A percentile compares a stretch with the other conserved stretches of the same genome.
Evolutionary conservation across 2,329 filamentous ascomycete species (phyloP).

Genomic region (Ambrosiella cleistominuta): DNA sequence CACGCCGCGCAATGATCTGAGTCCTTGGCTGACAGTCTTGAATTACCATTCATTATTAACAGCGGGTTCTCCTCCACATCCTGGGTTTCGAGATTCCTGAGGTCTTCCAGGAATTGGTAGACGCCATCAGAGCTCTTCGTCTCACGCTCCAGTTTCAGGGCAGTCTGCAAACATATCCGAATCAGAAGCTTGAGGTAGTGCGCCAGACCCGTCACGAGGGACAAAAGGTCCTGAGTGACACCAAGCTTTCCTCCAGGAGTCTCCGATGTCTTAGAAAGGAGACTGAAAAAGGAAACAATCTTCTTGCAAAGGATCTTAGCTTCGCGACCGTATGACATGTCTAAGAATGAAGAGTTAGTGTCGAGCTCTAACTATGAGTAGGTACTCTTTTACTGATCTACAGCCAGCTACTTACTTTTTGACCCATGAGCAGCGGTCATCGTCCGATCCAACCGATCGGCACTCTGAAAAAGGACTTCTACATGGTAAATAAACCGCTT

Average conservation of each 20-base stretch:
- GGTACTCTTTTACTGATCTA: not conserved
- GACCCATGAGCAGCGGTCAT: conserved; percentile 27
- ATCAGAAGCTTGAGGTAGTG: conserved; percentile 97
- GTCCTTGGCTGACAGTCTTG: conserved; percentile 51
- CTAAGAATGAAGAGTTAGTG: conserved; percentile 24
- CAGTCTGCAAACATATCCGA: conserved; percentile 85
- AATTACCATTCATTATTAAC: conserved; percentile 47
- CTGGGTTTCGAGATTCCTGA: conserved; percentile 45
- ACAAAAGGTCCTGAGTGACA: conserved; percentile 95
- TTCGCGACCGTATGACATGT: conserved; percentile 80
- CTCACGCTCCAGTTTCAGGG: conserved; percentile 79
- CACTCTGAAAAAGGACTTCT: conserved; percentile 76
- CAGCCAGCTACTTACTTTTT: conserved; percentile 44
- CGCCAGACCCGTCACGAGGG: conserved; percentile 83
- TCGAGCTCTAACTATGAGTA: not conserved
- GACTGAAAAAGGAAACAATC: conserved; percentile 91
- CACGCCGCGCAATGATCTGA: conserved; percentile 76
- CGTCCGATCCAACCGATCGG: conserved; percentile 64
- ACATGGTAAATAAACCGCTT: conserved; percentile 95
- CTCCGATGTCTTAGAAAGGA: conserved; percentile 88
- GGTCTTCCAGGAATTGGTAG: conserved; percentile 64
- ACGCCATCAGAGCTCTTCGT: conserved; percentile 56
- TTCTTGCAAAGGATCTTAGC: conserved; percentile 99
- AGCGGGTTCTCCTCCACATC: conserved; percentile 56
- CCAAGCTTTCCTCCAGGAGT: conserved; percentile 77